These are phyloP conservation scores for Schwanniomyces vanrijiae DNA, from an alignment of 805 yeast genomes.

Conservation along the genomic window DNA sequence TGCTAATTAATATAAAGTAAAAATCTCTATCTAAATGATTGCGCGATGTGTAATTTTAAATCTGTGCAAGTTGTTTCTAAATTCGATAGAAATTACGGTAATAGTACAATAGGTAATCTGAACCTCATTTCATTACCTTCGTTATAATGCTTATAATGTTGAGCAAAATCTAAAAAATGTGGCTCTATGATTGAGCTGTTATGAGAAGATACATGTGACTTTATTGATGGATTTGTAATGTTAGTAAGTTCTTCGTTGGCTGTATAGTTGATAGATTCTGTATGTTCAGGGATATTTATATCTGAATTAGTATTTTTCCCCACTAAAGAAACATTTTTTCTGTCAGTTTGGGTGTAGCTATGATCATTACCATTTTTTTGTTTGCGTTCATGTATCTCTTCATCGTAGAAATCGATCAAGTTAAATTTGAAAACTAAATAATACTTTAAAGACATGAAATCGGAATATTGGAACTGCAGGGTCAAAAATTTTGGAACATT, in stretches of 20 bases:
- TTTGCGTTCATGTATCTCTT: background rate
- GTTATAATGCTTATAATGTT: slow-evolving; percentile 19
- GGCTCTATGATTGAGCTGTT: background rate
- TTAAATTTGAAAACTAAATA: slow-evolving; percentile 37
- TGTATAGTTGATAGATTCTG: background rate
- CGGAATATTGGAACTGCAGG: slow-evolving; percentile 37
- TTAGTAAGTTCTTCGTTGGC: background rate
- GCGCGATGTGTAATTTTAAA: background rate
- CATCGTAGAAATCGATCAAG: slow-evolving; percentile 22
- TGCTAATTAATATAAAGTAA: background rate
- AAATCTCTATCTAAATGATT: background rate
- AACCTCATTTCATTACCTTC: slow-evolving; percentile 29
- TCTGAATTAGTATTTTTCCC: background rate
- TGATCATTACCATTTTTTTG: background rate
- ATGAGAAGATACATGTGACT: background rate
- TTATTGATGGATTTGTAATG: background rate
- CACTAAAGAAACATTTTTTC: background rate
- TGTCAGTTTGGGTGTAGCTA: background rate
- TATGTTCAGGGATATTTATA: background rate
- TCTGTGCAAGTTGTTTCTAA: background rate
- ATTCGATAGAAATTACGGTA: slow-evolving; percentile 7
- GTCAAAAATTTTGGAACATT: slow-evolving; percentile 31
- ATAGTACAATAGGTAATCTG: slow-evolving; percentile 24
- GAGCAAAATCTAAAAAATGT: background rate
- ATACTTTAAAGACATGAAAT: slow-evolving; percentile 37